Base-by-base conservation (phyloP, 192 early-diverging fungal genomes). In the Radiomyces spectabilis region DNA sequence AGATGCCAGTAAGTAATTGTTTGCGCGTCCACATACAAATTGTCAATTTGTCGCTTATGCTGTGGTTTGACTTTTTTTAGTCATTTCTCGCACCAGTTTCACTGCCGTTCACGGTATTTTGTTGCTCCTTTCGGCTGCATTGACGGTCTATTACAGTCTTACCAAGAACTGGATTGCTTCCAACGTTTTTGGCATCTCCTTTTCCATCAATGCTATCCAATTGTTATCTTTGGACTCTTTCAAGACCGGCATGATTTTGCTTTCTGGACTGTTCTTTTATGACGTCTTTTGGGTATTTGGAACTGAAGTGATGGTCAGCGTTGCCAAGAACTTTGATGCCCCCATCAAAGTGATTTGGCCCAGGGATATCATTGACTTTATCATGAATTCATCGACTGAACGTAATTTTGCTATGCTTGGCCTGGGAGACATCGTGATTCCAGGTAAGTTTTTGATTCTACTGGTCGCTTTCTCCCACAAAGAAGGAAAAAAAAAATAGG, bases 271-370 rank as follows among this genome's bases (percentile, higher is more conserved):
- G 37, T 98, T 98, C 73, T 66, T 94, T 22, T 98, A 98, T 63
- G 95, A 98, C 69, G 83, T 98, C 45, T 98, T 97, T 57, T 98
- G 95, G 95, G 95, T 98, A 54, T 98, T 98, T 78, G 93, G 93
- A 31, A 97, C 95, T 5, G 87, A 92, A 33, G 95, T 98, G 16
- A 98, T 98, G 95, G 95, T 97, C 5, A 87, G 88, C 6, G 95
- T 98, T 19, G 95, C 95, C 35, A 94, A 89, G 74, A 86, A 82
- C 52, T 91, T 97, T 48, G 95, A 98, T 61, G 92, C 89, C 4
- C 95, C 95, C 29, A 91, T 98, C 68, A 98, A 98, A 80, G 85
- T 98, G 2, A 70, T 94, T 33, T 93, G 83, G 67, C 92, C 95
- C 31, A 87, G 86, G 51, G 66, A 85, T 38, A 66, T 87, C 38